Percentiles rank a stretch among this genome's conserved stretches.
phyloP scores from a whole-genome alignment of 2,329 filamentous ascomycete genomes.

The Ophiostoma angusticollis region DNA sequence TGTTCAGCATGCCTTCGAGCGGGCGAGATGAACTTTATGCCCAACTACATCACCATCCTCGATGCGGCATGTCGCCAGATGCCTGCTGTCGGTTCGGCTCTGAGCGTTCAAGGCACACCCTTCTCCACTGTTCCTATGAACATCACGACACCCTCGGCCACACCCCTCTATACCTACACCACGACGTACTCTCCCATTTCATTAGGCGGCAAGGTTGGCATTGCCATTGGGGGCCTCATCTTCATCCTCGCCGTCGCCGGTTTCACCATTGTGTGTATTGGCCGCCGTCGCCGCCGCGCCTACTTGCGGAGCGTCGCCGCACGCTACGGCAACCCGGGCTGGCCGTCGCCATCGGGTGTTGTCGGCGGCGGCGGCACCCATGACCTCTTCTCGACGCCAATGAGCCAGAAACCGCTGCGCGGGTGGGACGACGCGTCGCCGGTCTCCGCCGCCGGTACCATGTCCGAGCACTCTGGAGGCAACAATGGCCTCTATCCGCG shows the following conservation, averaged over 20 bases:
- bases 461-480: constrained; percentile 22
- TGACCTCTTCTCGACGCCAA: constrained; percentile 38
- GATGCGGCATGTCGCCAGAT: constrained; percentile 43
- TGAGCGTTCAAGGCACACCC: constrained; percentile 38
- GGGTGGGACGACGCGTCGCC: constrained; percentile 42
- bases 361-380: constrained; percentile 7
- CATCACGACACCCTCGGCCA: constrained; percentile 35
- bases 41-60: constrained; percentile 42
- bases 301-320: constrained; percentile 36
- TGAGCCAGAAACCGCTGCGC: constrained; percentile 39
- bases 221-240: constrained; percentile 38
- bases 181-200: constrained; percentile 34
- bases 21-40: constrained; percentile 26
- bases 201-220: constrained; percentile 44
- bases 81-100: constrained; percentile 30
- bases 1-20: constrained; percentile 36
- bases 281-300: constrained; percentile 40
- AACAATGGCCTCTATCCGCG: constrained; percentile 18
- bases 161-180: constrained; percentile 25
- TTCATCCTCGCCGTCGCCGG: constrained; percentile 35
- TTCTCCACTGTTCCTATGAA: constrained; percentile 38
- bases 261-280: constrained; percentile 41
- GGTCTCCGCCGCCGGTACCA: constrained; percentile 23
- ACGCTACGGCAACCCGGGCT: constrained; percentile 26
- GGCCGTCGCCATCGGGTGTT: constrained; percentile 24